Base-by-base conservation (phyloP, 139 green algal genomes). In the Chlamydomonas incerta region DNA sequence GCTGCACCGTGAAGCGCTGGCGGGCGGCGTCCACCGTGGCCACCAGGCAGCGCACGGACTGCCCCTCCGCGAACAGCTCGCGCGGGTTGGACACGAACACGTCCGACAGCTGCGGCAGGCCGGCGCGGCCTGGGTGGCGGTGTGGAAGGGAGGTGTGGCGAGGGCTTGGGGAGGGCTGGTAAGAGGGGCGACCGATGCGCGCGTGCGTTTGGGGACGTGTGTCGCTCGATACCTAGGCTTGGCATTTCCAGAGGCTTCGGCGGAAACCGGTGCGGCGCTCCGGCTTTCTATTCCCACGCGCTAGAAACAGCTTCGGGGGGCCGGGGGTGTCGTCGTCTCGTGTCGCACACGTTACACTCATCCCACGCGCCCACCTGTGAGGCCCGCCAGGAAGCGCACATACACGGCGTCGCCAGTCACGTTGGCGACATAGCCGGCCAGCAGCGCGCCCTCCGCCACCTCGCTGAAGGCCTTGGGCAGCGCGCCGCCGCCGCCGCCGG, bases 381-480 rank as follows among this genome's bases (percentile, higher is more conserved):
- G 84, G 26, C 92, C 85, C 0, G 89, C 92, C 46, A 97, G 84
- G 88, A 98, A 99, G 34, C 95, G 90, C 46, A 99, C 97, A 87
- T 97, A 99, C 4, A 96, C 93, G 21, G 92, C 92, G 68, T 97
- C 92, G 0, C 58, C 28, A 0, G 91, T 97, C 2, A 98, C 88
- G 37, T 46, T 93, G 17, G 94, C 94, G 11, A 99, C 93, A 63
- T 96, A 99, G 37, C 95, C 97, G 3, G 95, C 88, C 60, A 95
- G 76, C 28, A 95, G 37, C 23, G 83, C 71, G 3, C 90, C 91
- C 75, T 92, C 80, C 18, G 47, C 47, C 17, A 97, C 89, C 18
- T 91, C 89, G 1, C 66, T 73, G 6, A 96, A 28, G 6, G 17
- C 35, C 0, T 37, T 28, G 0, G 93, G 94, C 76, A 97, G 90